phyloP scores from a whole-genome alignment of 2,329 filamentous ascomycete genomes.

The Trichoderma oligosporum region DNA sequence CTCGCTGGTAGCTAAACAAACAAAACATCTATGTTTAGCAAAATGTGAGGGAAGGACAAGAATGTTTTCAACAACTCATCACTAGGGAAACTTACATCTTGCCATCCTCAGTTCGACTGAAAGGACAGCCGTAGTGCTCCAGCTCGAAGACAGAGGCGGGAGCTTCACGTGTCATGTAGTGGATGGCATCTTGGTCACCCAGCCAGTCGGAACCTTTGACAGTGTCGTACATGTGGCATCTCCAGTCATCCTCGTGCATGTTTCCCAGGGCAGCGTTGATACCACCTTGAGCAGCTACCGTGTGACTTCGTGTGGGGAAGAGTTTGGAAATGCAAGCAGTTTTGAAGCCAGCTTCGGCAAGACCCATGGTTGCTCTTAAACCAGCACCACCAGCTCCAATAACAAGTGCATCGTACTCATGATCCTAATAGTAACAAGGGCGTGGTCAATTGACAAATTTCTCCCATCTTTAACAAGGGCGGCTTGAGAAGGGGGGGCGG shows the following conservation, averaged over 20 bases:
- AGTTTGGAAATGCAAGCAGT: slow-evolving; percentile 85
- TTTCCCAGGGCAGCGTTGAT: slow-evolving; percentile 88
- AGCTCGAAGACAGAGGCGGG: slow-evolving; percentile 89
- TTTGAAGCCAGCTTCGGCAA: slow-evolving; percentile 85
- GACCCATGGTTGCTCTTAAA: slow-evolving; percentile 77
- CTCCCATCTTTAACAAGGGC: slow-evolving; percentile 37
- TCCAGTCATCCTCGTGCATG: slow-evolving; percentile 98
- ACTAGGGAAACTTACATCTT: slow-evolving; percentile 63
- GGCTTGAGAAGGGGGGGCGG: slow-evolving; percentile 11
- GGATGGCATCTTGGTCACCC: slow-evolving; percentile 94
- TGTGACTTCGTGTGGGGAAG: slow-evolving; percentile 81
- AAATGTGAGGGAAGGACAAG: not conserved
- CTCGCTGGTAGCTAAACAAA: slow-evolving; percentile 76
- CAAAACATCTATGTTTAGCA: slow-evolving; percentile 4
- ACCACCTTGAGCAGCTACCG: slow-evolving; percentile 76
- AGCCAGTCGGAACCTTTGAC: slow-evolving; percentile 98
- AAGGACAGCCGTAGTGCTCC: slow-evolving; percentile 96
- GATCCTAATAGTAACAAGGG: slow-evolving; percentile 60
- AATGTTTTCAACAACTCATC: not conserved
- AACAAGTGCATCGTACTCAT: slow-evolving; percentile 97
- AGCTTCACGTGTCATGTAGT: slow-evolving; percentile 97
- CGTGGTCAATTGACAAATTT: slow-evolving; percentile 48
- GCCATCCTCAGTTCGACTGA: slow-evolving; percentile 93
- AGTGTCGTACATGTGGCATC: slow-evolving; percentile 99
- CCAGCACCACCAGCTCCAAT: slow-evolving; percentile 80